Percentiles rank a stretch among this genome's conserved stretches.
Conservation (phyloP, 768 basidiomycete genomes). For the Macrolepiota fuliginosa region DNA sequence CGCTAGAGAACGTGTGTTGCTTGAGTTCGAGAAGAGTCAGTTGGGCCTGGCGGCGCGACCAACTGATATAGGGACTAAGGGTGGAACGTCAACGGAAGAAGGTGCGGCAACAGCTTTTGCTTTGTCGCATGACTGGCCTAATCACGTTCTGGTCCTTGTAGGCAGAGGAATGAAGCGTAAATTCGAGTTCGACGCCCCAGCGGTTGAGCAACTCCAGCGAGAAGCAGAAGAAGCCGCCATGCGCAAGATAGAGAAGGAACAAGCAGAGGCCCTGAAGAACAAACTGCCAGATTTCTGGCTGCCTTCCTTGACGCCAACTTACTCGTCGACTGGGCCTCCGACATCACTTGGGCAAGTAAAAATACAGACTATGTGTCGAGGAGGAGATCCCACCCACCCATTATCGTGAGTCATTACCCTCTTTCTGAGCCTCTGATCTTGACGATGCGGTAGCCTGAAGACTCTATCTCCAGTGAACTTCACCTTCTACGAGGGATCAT, state of each 20-base stretch:
- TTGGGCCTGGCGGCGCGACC: slow-evolving; percentile 58
- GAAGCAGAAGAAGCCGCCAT: slow-evolving; percentile 91
- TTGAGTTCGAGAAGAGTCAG: slow-evolving; percentile 88
- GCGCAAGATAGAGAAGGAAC: slow-evolving; percentile 78
- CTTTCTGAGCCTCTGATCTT: slow-evolving; percentile 7
- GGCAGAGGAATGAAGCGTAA: slow-evolving; percentile 76
- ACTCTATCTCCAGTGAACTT: slow-evolving; percentile 81
- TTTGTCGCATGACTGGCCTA: not conserved
- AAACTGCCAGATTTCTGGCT: slow-evolving; percentile 99
- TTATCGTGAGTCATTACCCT: slow-evolving; percentile 54
- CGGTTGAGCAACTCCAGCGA: slow-evolving; percentile 65
- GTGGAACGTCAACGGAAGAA: slow-evolving; percentile 35
- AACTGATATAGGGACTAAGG: slow-evolving; percentile 36
- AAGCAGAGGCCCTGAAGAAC: slow-evolving; percentile 77
- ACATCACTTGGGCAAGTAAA: slow-evolving; percentile 77
- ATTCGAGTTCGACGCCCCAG: slow-evolving; percentile 75
- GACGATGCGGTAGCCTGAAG: slow-evolving; percentile 61
- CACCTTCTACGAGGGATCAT: slow-evolving; percentile 43
- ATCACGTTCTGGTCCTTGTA: slow-evolving; percentile 21
- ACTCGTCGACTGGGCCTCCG: slow-evolving; percentile 59
- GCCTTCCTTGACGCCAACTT: slow-evolving; percentile 86
- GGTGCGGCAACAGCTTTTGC: slow-evolving; percentile 16
- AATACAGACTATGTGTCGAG: slow-evolving; percentile 85
- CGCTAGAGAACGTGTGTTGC: slow-evolving; percentile 85
- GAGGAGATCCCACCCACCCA: slow-evolving; percentile 73